Conservation (phyloP, 257 asterid genomes). For the Buddleja alternifolia region DNA sequence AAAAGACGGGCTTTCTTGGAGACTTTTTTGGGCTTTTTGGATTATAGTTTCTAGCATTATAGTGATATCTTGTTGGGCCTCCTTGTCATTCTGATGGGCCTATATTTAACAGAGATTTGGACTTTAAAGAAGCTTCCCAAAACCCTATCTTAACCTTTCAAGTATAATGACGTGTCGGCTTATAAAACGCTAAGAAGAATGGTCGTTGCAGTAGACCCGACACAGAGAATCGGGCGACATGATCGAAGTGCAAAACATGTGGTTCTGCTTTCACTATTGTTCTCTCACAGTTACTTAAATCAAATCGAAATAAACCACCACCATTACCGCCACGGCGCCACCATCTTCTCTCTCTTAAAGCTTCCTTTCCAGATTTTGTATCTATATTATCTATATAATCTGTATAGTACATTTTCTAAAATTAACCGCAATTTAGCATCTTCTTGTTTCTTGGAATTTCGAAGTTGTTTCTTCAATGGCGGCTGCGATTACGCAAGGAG, state of each 20-base stretch:
- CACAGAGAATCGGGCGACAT: conserved; percentile 25
- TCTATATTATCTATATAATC: not conserved
- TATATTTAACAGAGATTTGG: too few relatives aligned
- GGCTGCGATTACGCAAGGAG: conserved; percentile 50
- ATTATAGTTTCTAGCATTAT: too few relatives aligned
- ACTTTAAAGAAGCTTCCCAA: not conserved
- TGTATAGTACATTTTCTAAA: conserved; percentile 21
- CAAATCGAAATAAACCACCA: not conserved
- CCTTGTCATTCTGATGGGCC: too few relatives aligned
- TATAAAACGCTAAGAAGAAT: not conserved
- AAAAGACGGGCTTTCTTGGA: too few relatives aligned
- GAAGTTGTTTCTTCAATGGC: conserved; percentile 32
- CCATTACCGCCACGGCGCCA: not conserved
- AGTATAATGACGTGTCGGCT: not conserved
- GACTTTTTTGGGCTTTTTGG: too few relatives aligned
- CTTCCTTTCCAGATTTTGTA: not conserved
- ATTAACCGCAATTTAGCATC: too few relatives aligned
- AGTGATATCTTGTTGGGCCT: too few relatives aligned
- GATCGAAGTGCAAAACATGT: conserved; percentile 29
- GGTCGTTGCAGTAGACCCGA: not conserved
- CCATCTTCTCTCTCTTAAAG: not conserved
- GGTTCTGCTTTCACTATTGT: conserved; percentile 32
- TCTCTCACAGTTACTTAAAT: conserved; percentile 18
- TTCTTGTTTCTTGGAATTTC: not conserved
- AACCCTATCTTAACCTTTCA: conserved; percentile 7